Percentiles rank a stretch among this genome's conserved stretches.
These are phyloP conservation scores for Endogone sp. DNA, from an alignment of 192 early-diverging fungal species.

Conservation along the genomic window DNA sequence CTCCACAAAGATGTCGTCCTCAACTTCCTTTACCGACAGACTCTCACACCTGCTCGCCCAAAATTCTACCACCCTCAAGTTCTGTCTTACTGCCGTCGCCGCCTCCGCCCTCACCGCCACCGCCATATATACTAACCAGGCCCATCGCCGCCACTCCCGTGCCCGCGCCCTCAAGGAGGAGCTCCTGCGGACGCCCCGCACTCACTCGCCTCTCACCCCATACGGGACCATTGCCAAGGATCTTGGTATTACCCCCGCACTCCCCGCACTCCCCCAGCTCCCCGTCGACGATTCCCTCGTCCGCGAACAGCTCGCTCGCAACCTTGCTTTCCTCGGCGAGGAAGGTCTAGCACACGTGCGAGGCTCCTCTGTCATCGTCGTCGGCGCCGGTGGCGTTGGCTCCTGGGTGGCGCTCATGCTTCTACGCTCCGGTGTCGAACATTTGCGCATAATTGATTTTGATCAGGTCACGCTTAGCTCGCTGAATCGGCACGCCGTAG, in stretches of 20 bases:
- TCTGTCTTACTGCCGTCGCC: conserved; percentile 51
- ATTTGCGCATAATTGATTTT: conserved; percentile 91
- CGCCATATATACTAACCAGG: conserved; percentile 50
- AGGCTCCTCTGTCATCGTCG: conserved; percentile 85
- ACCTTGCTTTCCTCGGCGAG: conserved; percentile 87
- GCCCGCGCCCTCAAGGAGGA: conserved; percentile 55
- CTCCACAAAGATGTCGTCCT: neutral
- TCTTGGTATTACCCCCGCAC: neutral
- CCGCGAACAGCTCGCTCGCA: conserved; percentile 80
- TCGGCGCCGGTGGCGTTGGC: conserved; percentile 95
- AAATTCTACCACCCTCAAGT: conserved; percentile 25
- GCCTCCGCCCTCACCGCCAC: conserved; percentile 62
- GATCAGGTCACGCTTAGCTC: conserved; percentile 93
- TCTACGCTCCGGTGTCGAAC: conserved; percentile 80
- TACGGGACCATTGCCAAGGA: conserved; percentile 3
- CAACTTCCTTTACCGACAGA: conserved; percentile 5
- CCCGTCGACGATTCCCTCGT: conserved; percentile 62
- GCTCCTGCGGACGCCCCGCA: conserved; percentile 21
- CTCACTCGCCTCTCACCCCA: neutral
- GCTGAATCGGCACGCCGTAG: conserved; percentile 94
- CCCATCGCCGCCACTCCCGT: conserved; percentile 37
- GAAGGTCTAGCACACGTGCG: conserved; percentile 71
- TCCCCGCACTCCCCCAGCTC: neutral
- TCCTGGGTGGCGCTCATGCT: conserved; percentile 90
- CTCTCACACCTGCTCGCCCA: conserved; percentile 11